A percentile compares a stretch with the other conserved stretches of the same genome.
These are phyloP conservation scores for Hypoxylon sp. DNA, from an alignment of 2,329 filamentous ascomycete genomes.

Conservation along the genomic window DNA sequence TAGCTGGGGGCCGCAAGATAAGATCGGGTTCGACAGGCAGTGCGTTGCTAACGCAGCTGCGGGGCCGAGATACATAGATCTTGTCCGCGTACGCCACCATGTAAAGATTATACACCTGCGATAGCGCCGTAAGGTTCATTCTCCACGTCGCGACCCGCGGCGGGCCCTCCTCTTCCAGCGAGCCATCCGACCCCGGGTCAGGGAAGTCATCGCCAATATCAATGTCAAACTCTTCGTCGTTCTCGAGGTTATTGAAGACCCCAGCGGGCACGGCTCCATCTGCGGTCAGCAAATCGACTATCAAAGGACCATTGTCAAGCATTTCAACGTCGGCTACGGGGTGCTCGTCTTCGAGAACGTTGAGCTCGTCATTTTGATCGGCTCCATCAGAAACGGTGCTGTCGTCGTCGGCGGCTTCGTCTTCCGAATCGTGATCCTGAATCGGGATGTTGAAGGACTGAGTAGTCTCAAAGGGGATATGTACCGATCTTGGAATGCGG, in stretches of 20 bases:
- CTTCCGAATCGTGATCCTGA: constrained; percentile 37
- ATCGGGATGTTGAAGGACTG: constrained; percentile 2
- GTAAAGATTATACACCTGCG: constrained; percentile 73
- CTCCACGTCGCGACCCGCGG: constrained; percentile 59
- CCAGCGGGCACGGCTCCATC: neutral
- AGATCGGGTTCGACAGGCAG: constrained; percentile 65
- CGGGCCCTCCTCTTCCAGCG: constrained; percentile 31
- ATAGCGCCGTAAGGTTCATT: constrained; percentile 71
- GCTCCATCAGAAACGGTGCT: constrained; percentile 19
- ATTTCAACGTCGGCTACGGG: neutral
- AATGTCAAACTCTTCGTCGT: constrained; percentile 5
- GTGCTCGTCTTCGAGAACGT: constrained; percentile 14
- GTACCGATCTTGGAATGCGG: constrained; percentile 29
- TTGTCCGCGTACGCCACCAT: constrained; percentile 70
- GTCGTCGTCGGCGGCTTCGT: constrained; percentile 28
- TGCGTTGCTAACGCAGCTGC: constrained; percentile 62
- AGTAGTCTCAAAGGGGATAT: constrained; percentile 41
- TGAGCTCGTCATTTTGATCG: constrained; percentile 9
- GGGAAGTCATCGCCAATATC: constrained; percentile 9
- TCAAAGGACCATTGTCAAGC: neutral
- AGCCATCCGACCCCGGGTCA: constrained; percentile 20
- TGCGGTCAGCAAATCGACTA: constrained; percentile 2
- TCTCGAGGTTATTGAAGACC: neutral
- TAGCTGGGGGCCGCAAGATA: constrained; percentile 63
- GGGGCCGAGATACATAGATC: constrained; percentile 71